Conservation (phyloP, 2,329 filamentous ascomycete genomes). For the Aspergillus tamarii region DNA sequence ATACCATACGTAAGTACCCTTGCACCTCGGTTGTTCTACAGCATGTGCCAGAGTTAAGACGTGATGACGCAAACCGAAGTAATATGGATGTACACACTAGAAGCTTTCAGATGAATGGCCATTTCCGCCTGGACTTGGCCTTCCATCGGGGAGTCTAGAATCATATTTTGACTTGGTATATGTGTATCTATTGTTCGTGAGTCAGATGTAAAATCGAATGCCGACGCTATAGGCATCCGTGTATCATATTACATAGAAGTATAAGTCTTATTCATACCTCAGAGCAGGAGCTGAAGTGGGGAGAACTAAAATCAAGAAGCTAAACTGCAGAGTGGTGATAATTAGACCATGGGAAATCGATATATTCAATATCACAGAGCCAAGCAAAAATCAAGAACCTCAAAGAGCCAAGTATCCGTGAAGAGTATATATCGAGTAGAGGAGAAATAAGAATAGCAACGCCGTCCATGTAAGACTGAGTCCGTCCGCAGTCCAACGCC, state of each 20-base stretch:
- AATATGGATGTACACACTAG: too few relatives aligned
- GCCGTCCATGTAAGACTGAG: background rate
- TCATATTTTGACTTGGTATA: too few relatives aligned
- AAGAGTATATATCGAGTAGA: background rate
- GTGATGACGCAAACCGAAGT: too few relatives aligned
- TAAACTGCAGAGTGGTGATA: background rate
- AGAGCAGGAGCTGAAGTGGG: too few relatives aligned
- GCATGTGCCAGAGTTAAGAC: too few relatives aligned
- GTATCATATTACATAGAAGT: background rate
- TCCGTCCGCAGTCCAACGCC: slow-evolving; percentile 3
- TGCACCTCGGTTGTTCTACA: too few relatives aligned
- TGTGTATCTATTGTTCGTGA: too few relatives aligned
- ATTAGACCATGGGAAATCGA: background rate
- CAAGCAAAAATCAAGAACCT: background rate
- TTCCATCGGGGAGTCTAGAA: too few relatives aligned
- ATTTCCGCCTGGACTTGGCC: too few relatives aligned
- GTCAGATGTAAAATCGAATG: too few relatives aligned
- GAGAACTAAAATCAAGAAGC: background rate
- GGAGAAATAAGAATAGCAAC: background rate
- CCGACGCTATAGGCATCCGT: background rate
- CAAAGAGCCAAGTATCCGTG: background rate
- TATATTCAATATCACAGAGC: background rate
- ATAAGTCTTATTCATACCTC: background rate
- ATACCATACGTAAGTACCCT: too few relatives aligned
- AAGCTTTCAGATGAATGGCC: too few relatives aligned